Evolutionary conservation across 2,329 filamentous ascomycete genomes (phyloP).

Genomic region (Apiospora rasikravindrae): DNA sequence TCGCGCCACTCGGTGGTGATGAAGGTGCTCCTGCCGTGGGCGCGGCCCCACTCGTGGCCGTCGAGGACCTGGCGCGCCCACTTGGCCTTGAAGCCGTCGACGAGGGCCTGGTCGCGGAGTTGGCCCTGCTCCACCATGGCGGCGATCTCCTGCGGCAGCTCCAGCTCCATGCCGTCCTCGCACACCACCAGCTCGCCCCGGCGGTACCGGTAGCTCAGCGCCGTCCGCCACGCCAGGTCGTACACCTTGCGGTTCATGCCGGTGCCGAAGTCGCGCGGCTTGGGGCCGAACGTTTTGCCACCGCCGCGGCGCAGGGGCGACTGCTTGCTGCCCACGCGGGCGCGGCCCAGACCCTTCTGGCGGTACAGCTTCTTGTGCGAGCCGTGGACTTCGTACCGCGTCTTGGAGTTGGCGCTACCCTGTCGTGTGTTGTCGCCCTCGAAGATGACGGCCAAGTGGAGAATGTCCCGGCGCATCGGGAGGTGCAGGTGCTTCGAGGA

Average conservation of each 20-base stretch:
- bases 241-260: conserved; percentile 87
- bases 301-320: conserved; percentile 83
- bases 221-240: conserved; percentile 93
- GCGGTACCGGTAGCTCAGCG: conserved; percentile 88
- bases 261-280: conserved; percentile 89
- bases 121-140: conserved; percentile 43
- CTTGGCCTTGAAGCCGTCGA: conserved; percentile 62
- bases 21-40: conserved; percentile 74
- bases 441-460: conserved; percentile 90
- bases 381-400: conserved; percentile 80
- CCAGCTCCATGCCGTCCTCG: conserved; percentile 76
- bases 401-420: conserved; percentile 85
- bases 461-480: conserved; percentile 86
- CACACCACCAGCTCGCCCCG: conserved; percentile 87
- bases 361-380: conserved; percentile 80
- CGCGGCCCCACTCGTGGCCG: conserved; percentile 71
- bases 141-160: conserved; percentile 55
- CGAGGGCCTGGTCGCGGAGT: conserved; percentile 51
- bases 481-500: conserved; percentile 82
- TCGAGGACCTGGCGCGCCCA: conserved; percentile 73
- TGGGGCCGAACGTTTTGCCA: conserved; percentile 88
- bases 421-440: conserved; percentile 89
- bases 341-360: conserved; percentile 85
- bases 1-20: conserved; percentile 68
- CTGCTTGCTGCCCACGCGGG: conserved; percentile 81